Evolutionary conservation across 305 asterid genomes (phyloP).

Genomic region (Solanum hybrid): DNA sequence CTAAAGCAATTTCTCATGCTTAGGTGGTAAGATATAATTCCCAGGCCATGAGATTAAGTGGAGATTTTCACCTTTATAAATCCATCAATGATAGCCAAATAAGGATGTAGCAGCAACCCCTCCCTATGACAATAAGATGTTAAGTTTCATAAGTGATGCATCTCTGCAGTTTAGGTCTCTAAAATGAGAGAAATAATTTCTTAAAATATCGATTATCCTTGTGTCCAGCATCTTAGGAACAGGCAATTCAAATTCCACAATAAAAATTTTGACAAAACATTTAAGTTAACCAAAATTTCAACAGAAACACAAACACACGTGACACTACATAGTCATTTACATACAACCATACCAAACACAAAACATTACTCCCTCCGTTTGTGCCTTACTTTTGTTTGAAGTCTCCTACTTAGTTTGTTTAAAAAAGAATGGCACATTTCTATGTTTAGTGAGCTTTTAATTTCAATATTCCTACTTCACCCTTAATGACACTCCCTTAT

Average conservation of each 20-base stretch:
- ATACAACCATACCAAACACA: neutral
- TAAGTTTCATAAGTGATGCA: neutral
- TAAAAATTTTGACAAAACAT: neutral
- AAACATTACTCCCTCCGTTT: neutral
- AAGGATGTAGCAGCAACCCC: neutral
- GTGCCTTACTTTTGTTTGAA: neutral
- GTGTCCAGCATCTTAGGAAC: neutral
- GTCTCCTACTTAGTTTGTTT: neutral
- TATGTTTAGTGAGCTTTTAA: neutral
- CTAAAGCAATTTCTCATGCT: neutral
- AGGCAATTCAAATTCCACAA: neutral
- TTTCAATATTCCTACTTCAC: neutral
- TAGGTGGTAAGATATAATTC: neutral
- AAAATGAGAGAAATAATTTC: neutral
- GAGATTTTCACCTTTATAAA: neutral
- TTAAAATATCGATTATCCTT: neutral
- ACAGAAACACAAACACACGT: neutral
- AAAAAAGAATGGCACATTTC: neutral
- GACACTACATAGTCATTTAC: neutral
- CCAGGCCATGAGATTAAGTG: neutral
- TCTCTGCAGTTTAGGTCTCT: neutral
- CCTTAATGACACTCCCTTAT: neutral
- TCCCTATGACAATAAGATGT: conserved; percentile 2
- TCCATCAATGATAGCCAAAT: neutral
- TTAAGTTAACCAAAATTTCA: neutral